These are phyloP conservation scores for Exophiala mesophila DNA, from an alignment of 2,329 filamentous ascomycete genomes.

Conservation along the genomic window DNA sequence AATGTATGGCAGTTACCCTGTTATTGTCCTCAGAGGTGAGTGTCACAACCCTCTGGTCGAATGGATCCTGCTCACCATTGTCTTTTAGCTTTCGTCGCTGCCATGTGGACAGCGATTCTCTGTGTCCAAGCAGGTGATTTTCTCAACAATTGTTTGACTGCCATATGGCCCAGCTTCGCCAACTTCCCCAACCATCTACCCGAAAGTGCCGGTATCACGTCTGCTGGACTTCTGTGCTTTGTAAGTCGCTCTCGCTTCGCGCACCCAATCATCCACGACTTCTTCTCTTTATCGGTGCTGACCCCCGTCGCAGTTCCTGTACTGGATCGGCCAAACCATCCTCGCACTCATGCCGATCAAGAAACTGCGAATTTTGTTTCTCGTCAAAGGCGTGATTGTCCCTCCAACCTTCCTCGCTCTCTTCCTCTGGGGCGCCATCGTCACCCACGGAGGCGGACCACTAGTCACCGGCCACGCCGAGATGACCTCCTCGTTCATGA, in stretches of 20 bases:
- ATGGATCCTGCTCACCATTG: constrained; percentile 22
- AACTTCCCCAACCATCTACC: constrained; percentile 39
- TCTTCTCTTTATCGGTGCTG: too few species aligned
- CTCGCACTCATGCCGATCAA: constrained; percentile 42
- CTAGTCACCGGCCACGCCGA: constrained; percentile 36
- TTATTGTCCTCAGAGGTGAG: constrained; percentile 34
- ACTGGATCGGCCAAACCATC: constrained; percentile 46
- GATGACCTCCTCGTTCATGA: constrained; percentile 39
- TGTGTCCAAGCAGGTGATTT: constrained; percentile 44
- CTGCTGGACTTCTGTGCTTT: constrained; percentile 46
- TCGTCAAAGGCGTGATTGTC: constrained; percentile 41
- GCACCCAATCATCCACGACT: too few species aligned
- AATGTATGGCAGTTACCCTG: constrained; percentile 37
- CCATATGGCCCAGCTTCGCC: constrained; percentile 48
- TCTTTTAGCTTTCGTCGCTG: constrained; percentile 40
- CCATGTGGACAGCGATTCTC: constrained; percentile 46
- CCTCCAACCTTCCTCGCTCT: constrained; percentile 41
- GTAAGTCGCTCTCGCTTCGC: constrained; percentile 29
- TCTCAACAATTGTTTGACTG: constrained; percentile 35
- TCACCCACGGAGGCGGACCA: constrained; percentile 40
- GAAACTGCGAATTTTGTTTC: constrained; percentile 42
- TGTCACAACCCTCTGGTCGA: constrained; percentile 28
- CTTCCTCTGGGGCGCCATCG: constrained; percentile 42
- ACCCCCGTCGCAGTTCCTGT: constrained; percentile 45
- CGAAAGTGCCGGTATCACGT: constrained; percentile 28